Evolutionary conservation across 257 asterid genomes (phyloP), one percentile per base, ranked within the genome.

Genomic region (Primulina eburnea): DNA sequence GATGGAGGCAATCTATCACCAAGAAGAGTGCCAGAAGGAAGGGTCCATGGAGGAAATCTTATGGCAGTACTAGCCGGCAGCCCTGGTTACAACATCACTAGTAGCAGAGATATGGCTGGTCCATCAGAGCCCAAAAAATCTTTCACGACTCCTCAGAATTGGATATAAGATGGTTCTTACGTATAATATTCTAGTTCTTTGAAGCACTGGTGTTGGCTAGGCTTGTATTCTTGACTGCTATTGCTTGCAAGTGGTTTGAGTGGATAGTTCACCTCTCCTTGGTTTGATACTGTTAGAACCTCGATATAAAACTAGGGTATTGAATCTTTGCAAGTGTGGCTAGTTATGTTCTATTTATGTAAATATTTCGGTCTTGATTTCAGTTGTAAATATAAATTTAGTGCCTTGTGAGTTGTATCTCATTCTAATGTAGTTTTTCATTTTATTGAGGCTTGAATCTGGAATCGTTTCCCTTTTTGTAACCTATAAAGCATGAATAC

Each of bases 31-130:
- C 86, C 95, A 1, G 98, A 92, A 83, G 98, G 97, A 63, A 85
- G 98, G 77, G 97, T 92, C 77, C 98, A 92, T 40, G 98, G 98
- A 30, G 98, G 98, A 78, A 87, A 85, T 75, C 77, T 92, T 71
- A 73, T 92, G 89, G 85, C 97, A 18, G 61, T 88, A 82, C 65
- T 92, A 10, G 79, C 79, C 0, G 79, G 77, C 0, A 58, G 62
- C 56, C 78, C 92, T 50, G 74, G 79, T 76, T 73, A 60, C 71
- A 73, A 74, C 71, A 68, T 80, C 17, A 60, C 71, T 65, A 78
- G 76, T 77, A 77, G 60, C 77, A 69, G 63, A 47, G 64, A 60
- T 53, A 8, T 60, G 67, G 86, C 12, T 35, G 77, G 73, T 73
- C 86, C 86, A 24, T 80, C 86, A 0, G 78, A 80, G 67, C 68